Base-by-base conservation (phyloP, 176 grass and related monocot species). In the Musa itinerans region DNA sequence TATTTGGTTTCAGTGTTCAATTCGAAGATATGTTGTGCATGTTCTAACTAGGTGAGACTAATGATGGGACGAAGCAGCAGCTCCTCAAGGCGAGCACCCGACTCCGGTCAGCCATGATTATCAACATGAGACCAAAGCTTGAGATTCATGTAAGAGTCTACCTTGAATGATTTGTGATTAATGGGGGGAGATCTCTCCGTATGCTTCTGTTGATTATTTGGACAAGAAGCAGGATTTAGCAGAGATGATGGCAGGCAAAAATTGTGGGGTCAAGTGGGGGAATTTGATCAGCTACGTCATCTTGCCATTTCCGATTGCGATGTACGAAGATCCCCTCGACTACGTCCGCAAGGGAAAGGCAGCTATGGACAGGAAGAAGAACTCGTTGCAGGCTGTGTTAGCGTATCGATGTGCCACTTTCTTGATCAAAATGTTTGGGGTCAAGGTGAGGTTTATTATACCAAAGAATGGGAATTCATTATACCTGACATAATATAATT, bases 71-170 rank as follows among this genome's bases (percentile, higher is more conserved):
- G 29, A 63, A 63, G 70, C 75, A 83, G 20, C 34, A 76, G 27
- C 10, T n/a, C 4, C 75, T 15, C 63, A 76, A 10, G 75, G 81
- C 68, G 68, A 86, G 61, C 25, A 81, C 82, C 52, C 29, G 82
- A 0, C 25, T 99, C 21, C 77, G 88, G 71, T 87, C 95, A 50
- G 79, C 90, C 53, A 81, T 99, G 63, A 84, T 99, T 24, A 84
- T 99, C 20, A 99, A 99, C 83, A 89, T 94, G 9, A 78, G 95
- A 20, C 87, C 74, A 57, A 74, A 78, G 24, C 88, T 88, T 48
- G 90, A 90, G 68, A 74, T 99, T 57, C 88, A 87, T 76, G 95
- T 99, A 78, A 87, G 81, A 79, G 10, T 8, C 48, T 25, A 1
- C 22, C 48, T 48, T 76, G 16, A 3, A 34, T 14, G 54, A 50